Evolutionary conservation across 345 rosid genomes (phyloP).

Genomic region (Cardamine chenopodiifolia): DNA sequence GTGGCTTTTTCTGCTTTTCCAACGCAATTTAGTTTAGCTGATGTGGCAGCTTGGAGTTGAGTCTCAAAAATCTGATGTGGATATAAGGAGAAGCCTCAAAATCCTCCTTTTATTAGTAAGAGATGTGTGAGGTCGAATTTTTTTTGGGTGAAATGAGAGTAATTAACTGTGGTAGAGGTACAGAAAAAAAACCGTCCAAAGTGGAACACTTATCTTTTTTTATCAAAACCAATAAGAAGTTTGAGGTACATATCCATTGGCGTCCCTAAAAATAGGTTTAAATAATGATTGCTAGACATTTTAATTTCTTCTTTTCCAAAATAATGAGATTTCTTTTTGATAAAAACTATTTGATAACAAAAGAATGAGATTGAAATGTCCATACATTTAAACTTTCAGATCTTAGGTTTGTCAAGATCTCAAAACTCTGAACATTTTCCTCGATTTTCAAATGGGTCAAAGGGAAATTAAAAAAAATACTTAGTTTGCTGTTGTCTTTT

Average conservation of each 20-base stretch:
- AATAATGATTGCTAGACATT: neutral
- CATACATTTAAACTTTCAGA: neutral
- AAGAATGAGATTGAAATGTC: neutral
- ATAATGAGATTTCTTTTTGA: neutral
- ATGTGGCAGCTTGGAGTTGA: no score
- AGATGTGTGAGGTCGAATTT: neutral
- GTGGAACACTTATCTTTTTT: neutral
- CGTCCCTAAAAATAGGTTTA: neutral
- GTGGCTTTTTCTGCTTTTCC: no score
- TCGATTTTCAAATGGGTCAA: neutral
- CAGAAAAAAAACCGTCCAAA: neutral
- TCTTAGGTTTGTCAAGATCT: neutral
- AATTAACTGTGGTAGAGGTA: slow-evolving; percentile 1
- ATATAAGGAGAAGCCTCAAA: no score
- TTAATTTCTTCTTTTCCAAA: neutral
- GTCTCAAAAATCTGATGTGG: no score
- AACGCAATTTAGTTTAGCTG: no score
- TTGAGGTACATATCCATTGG: neutral
- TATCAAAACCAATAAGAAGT: neutral
- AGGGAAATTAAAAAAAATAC: neutral
- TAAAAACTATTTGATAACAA: neutral
- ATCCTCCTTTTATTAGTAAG: no score
- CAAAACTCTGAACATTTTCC: neutral
- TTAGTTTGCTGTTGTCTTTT: neutral
- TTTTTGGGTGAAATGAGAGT: slow-evolving; percentile 2